A percentile compares a stretch with the other conserved stretches of the same genome.
Conservation (phyloP, 441 rosid species). For the Metrosideros polymorpha region DNA sequence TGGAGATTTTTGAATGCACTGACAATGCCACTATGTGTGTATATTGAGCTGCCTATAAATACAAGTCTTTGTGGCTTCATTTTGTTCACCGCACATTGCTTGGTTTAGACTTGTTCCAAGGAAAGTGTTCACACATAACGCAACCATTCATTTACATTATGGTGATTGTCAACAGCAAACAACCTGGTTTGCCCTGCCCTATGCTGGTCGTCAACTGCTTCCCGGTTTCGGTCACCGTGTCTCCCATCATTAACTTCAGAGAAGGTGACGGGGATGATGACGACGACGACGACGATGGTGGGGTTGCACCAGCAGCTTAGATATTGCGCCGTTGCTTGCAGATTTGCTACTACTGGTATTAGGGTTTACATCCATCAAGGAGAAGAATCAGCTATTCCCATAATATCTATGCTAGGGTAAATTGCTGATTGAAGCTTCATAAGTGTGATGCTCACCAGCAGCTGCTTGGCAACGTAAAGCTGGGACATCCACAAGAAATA, state of each 20-base stretch:
- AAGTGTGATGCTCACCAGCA: background rate
- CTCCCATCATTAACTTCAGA: background rate
- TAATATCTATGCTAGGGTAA: background rate
- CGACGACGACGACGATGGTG: background rate
- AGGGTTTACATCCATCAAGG: background rate
- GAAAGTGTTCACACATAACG: background rate
- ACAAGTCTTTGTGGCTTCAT: background rate
- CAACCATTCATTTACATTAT: background rate
- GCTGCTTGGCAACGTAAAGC: background rate
- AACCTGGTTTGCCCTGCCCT: background rate
- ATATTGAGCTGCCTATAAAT: background rate
- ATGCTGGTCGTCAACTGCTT: background rate
- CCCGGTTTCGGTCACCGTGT: background rate
- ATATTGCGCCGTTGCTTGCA: background rate
- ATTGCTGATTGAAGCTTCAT: background rate
- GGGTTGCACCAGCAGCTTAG: slow-evolving; percentile 7
- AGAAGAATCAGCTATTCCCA: background rate
- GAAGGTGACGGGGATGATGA: background rate
- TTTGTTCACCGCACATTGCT: background rate
- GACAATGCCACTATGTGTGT: background rate
- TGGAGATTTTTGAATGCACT: background rate
- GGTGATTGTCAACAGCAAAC: background rate
- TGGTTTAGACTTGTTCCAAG: background rate
- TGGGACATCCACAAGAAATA: background rate
- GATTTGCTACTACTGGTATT: background rate